Evolutionary conservation across 208 protist species (phyloP).

Genomic region (Strigomonas galati): DNA sequence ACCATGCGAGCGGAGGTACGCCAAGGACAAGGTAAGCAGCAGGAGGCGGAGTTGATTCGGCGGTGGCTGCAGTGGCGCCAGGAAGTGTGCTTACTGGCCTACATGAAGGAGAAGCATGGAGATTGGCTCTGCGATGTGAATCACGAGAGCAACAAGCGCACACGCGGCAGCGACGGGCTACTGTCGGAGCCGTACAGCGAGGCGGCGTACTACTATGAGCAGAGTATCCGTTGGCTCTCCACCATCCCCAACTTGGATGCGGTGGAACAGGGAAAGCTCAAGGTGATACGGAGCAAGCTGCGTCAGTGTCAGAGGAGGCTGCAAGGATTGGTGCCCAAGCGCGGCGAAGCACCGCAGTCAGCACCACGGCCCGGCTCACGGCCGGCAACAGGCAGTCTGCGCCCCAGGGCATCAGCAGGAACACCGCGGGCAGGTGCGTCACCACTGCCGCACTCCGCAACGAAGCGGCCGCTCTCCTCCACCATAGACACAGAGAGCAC

Average conservation of each 20-base stretch:
- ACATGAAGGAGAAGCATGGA: constrained; percentile 53
- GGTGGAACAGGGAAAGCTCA: constrained; percentile 25
- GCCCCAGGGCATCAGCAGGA: background rate
- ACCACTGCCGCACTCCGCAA: background rate
- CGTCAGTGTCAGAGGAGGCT: background rate
- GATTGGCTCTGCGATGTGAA: constrained; percentile 41
- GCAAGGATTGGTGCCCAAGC: background rate
- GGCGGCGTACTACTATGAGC: constrained; percentile 46
- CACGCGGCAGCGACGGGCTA: background rate
- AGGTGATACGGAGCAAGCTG: background rate
- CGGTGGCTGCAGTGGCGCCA: constrained; percentile 60
- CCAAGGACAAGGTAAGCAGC: background rate
- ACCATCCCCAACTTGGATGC: constrained; percentile 27
- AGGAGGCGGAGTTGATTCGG: constrained; percentile 15
- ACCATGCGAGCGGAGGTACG: too few relatives aligned
- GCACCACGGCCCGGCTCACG: background rate
- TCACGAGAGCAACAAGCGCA: constrained; percentile 17
- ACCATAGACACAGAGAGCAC: too few relatives aligned
- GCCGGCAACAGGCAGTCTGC: background rate
- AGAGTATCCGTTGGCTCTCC: constrained; percentile 61
- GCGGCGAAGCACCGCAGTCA: background rate
- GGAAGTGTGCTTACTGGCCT: constrained; percentile 54
- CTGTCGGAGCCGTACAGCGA: background rate
- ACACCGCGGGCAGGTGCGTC: background rate
- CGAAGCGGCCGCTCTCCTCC: too few relatives aligned